phyloP scores from a whole-genome alignment of 441 rosid species.

The Erodium moschatum region DNA sequence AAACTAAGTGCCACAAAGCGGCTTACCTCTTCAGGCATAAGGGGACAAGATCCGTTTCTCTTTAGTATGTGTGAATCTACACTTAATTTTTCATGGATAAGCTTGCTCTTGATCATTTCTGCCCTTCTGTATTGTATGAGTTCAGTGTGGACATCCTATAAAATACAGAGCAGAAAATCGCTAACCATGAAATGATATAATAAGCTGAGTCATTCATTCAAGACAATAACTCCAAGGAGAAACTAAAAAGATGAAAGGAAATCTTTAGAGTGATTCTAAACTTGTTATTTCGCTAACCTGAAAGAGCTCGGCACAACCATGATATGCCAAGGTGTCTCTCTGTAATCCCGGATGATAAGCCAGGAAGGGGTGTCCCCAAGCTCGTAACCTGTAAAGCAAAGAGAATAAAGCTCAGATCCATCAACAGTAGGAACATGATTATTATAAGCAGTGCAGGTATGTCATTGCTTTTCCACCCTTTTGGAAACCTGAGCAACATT shows the following conservation, averaged over 20 bases:
- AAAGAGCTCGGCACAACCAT: slow-evolving; percentile 97
- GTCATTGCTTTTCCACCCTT: neutral
- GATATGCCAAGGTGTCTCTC: slow-evolving; percentile 79
- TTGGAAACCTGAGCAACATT: neutral
- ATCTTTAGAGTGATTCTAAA: neutral
- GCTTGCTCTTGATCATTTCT: slow-evolving; percentile 72
- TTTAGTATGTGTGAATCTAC: slow-evolving; percentile 57
- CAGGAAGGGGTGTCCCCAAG: slow-evolving; percentile 70
- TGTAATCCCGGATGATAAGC: slow-evolving; percentile 86
- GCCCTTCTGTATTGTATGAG: slow-evolving; percentile 85
- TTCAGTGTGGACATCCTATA: slow-evolving; percentile 84
- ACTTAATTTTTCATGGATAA: slow-evolving; percentile 48
- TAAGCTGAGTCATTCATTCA: slow-evolving; percentile 2
- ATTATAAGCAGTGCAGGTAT: neutral
- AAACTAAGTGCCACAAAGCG: neutral
- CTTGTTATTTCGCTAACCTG: slow-evolving; percentile 44
- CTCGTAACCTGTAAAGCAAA: slow-evolving; percentile 50
- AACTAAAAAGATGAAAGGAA: neutral
- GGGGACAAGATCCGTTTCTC: slow-evolving; percentile 86
- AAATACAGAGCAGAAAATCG: slow-evolving; percentile 24
- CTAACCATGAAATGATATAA: slow-evolving; percentile 15
- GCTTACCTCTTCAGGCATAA: slow-evolving; percentile 89
- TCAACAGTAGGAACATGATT: slow-evolving; percentile 20
- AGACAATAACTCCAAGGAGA: slow-evolving; percentile 11
- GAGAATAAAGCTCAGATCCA: slow-evolving; percentile 16